phyloP scores from a whole-genome alignment of 305 asterid species.

The Ilex paraguariensis region DNA sequence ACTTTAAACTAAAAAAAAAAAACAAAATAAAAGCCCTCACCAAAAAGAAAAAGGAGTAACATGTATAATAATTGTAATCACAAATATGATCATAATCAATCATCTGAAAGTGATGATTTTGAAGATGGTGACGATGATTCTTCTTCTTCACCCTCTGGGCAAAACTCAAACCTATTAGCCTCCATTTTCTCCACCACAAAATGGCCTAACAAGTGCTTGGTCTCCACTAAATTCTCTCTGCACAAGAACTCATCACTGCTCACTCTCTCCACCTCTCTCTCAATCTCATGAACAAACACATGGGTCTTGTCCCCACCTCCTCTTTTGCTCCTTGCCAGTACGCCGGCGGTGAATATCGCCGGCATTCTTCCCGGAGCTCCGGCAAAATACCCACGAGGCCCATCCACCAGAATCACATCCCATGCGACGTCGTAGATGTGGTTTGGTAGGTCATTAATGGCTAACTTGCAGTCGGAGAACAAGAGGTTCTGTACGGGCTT shows the following conservation, averaged over 20 bases:
- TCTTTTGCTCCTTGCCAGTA: conserved; percentile 60
- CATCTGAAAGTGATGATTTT: conserved; percentile 4
- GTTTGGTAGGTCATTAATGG: conserved; percentile 73
- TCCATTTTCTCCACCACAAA: conserved; percentile 50
- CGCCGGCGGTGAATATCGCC: conserved; percentile 69
- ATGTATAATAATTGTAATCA: too few relatives aligned
- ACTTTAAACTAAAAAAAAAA: too few relatives aligned
- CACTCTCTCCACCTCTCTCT: conserved; percentile 48
- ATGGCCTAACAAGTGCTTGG: conserved; percentile 51
- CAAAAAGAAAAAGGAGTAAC: too few relatives aligned
- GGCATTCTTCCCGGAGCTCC: conserved; percentile 68
- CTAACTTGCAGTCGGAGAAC: conserved; percentile 73
- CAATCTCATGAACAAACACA: conserved; percentile 60
- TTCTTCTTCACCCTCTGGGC: conserved; percentile 29
- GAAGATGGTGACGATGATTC: conserved; percentile 20
- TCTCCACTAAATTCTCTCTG: conserved; percentile 42
- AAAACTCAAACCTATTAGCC: conserved; percentile 29
- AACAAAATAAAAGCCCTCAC: too few relatives aligned
- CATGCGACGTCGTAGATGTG: conserved; percentile 77
- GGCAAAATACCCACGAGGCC: conserved; percentile 52
- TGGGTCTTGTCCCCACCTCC: conserved; percentile 44
- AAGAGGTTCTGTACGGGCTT: conserved; percentile 71
- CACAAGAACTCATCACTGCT: conserved; percentile 63
- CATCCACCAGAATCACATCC: conserved; percentile 68
- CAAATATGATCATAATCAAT: not conserved